phyloP scores from a whole-genome alignment of 768 basidiomycete species.

The Boletus coccyginus region DNA sequence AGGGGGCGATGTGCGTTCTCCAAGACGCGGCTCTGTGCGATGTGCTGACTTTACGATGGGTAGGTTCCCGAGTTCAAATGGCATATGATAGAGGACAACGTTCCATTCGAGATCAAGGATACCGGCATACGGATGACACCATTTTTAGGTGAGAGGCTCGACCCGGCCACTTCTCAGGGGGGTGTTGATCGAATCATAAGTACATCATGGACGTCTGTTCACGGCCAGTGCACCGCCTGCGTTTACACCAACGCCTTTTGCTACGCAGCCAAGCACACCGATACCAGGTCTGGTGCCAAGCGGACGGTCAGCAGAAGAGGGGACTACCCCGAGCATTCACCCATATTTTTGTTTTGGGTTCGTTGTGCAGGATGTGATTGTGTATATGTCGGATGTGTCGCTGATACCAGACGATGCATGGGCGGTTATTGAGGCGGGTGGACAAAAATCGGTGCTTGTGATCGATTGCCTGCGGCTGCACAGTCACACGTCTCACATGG shows the following conservation, averaged over 20 bases:
- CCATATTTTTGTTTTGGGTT: conserved; percentile 72
- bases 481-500: conserved; percentile 77
- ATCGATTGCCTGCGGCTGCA: conserved; percentile 72
- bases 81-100: conserved; percentile 72
- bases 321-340: conserved; percentile 28
- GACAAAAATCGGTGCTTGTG: conserved; percentile 52
- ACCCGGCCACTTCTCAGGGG: not conserved
- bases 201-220: conserved; percentile 75
- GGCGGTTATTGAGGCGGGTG: conserved; percentile 40
- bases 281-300: conserved; percentile 25
- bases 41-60: not conserved
- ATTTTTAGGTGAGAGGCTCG: conserved; percentile 50
- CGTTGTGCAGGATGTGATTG: conserved; percentile 59
- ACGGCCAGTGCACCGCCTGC: conserved; percentile 37
- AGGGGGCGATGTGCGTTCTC: conserved; percentile 61
- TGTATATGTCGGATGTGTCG: conserved; percentile 84
- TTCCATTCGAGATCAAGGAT: conserved; percentile 63
- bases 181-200: conserved; percentile 33
- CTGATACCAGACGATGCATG: conserved; percentile 74
- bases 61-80: conserved; percentile 82
- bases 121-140: conserved; percentile 65
- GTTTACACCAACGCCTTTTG: conserved; percentile 40
- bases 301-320: conserved; percentile 5
- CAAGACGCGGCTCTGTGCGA: not conserved
- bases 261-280: conserved; percentile 38